phyloP scores from a whole-genome alignment of 129 eudicot genomes.

The Helichrysum umbraculigerum region DNA sequence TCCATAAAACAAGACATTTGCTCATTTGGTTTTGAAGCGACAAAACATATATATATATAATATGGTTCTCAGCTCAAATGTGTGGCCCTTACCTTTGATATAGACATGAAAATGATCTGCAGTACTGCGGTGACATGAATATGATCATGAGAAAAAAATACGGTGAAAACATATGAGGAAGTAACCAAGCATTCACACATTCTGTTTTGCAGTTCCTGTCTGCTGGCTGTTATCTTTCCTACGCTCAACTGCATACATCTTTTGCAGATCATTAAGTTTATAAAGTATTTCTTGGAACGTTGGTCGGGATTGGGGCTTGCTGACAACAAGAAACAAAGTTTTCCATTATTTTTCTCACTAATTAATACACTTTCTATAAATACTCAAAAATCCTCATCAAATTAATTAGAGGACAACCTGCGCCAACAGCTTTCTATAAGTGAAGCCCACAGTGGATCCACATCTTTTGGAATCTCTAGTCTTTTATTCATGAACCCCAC shows the following conservation, averaged over 20 bases:
- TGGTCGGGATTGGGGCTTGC: slow-evolving; percentile 42
- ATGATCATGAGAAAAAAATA: too few species aligned
- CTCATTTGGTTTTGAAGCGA: too few species aligned
- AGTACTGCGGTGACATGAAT: too few species aligned
- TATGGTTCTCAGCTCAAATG: too few species aligned
- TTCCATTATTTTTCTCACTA: slow-evolving; percentile 35
- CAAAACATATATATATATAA: too few species aligned
- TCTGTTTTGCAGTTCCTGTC: neutral
- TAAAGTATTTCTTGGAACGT: slow-evolving; percentile 67
- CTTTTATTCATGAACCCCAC: slow-evolving; percentile 85
- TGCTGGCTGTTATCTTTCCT: slow-evolving; percentile 35
- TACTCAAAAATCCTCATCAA: neutral
- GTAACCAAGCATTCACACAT: too few species aligned
- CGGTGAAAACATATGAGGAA: too few species aligned
- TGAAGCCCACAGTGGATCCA: slow-evolving; percentile 72
- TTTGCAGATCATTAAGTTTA: slow-evolving; percentile 58
- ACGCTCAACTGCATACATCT: slow-evolving; percentile 44
- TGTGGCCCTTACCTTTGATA: too few species aligned
- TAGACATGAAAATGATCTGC: too few species aligned
- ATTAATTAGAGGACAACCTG: slow-evolving; percentile 36
- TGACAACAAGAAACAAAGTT: too few species aligned
- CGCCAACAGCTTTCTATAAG: slow-evolving; percentile 76
- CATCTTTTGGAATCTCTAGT: slow-evolving; percentile 73
- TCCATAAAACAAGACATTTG: too few species aligned
- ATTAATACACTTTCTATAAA: slow-evolving; percentile 23